Evolutionary conservation across 352 stramenopile genomes (phyloP).

Genomic region (Phytophthora foliorum): DNA sequence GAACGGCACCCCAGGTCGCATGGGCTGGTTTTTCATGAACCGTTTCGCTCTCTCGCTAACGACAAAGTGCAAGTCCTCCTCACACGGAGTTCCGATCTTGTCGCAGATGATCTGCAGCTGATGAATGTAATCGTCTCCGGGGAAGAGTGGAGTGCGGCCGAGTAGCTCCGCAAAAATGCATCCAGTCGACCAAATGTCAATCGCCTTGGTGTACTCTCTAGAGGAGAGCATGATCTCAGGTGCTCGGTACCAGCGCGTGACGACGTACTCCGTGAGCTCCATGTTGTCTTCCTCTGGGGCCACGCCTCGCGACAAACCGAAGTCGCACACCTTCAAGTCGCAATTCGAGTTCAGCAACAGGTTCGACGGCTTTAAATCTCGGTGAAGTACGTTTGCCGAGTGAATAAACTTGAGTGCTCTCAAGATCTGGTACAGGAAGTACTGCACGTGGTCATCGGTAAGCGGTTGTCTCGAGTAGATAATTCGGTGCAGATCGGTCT

Average conservation of each 20-base stretch:
- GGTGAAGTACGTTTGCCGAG: conserved; percentile 94
- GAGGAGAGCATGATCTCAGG: conserved; percentile 97
- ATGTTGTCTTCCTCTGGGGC: conserved; percentile 89
- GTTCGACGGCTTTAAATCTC: conserved; percentile 98
- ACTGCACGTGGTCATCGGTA: conserved; percentile 94
- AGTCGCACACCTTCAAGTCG: conserved; percentile 94
- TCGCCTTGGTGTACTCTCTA: conserved; percentile 97
- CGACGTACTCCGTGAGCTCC: conserved; percentile 94
- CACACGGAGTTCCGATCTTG: conserved; percentile 88
- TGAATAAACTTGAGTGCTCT: conserved; percentile 96
- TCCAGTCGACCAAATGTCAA: conserved; percentile 96
- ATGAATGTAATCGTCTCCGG: conserved; percentile 99
- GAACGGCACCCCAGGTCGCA: conserved; percentile 77
- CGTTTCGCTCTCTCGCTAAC: conserved; percentile 90
- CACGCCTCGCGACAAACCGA: conserved; percentile 90
- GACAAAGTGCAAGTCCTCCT: conserved; percentile 93
- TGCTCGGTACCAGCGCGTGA: conserved; percentile 95
- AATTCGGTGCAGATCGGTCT: conserved; percentile 98
- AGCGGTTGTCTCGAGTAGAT: conserved; percentile 97
- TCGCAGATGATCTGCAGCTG: conserved; percentile 98
- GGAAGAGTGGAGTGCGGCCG: conserved; percentile 92
- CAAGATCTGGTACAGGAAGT: conserved; percentile 97
- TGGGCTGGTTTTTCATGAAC: conserved; percentile 89
- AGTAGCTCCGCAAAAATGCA: conserved; percentile 96
- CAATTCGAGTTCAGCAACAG: conserved; percentile 96